Percentiles rank a stretch among this genome's conserved stretches.
phyloP scores from a whole-genome alignment of 441 rosid species.

The Croton setiger region DNA sequence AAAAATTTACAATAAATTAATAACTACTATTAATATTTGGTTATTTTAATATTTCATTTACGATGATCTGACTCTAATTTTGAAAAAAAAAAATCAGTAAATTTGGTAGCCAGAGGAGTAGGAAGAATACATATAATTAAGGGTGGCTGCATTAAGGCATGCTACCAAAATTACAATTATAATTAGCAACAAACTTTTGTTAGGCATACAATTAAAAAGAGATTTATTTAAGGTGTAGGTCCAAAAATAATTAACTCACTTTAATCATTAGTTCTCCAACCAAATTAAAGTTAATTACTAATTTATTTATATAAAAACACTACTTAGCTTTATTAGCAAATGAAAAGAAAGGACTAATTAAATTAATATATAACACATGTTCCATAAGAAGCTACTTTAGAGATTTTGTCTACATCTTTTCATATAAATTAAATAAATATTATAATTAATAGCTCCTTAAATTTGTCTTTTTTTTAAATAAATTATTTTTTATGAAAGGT shows the following conservation, averaged over 20 bases:
- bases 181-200: neutral
- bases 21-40: too few relatives aligned
- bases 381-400: neutral
- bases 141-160: conserved; percentile 2
- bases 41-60: too few relatives aligned
- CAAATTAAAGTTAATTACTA: conserved; percentile 9
- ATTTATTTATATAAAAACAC: neutral
- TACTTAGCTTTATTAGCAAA: neutral
- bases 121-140: neutral
- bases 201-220: too few relatives aligned
- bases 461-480: neutral
- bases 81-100: too few relatives aligned
- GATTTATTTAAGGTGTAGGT: too few relatives aligned
- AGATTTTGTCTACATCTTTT: conserved; percentile 3
- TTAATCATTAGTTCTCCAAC: conserved; percentile 9
- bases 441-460: neutral
- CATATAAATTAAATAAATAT: too few relatives aligned
- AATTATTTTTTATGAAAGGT: neutral
- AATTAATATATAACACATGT: conserved; percentile 7
- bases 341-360: neutral
- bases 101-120: neutral
- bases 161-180: conserved; percentile 13
- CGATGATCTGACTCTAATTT: too few relatives aligned
- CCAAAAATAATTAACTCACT: too few relatives aligned
- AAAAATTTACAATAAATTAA: too few relatives aligned